Conservation (phyloP, 1,139 yeast species). For the Hansenula sp. region DNA sequence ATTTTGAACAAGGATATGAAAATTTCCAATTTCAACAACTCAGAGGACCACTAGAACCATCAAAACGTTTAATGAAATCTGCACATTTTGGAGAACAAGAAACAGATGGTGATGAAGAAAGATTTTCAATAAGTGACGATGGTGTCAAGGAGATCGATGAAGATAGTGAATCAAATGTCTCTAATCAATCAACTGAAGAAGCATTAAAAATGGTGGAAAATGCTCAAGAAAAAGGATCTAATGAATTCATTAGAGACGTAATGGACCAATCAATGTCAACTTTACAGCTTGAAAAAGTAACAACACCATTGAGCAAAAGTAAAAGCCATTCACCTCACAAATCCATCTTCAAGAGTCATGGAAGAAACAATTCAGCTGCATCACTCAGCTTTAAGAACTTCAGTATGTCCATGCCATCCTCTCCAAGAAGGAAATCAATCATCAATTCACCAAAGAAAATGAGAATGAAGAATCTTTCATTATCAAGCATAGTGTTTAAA, state of each 20-base stretch:
- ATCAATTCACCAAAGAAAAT: constrained; percentile 16
- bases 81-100: neutral
- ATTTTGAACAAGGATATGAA: constrained; percentile 12
- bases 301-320: constrained; percentile 7
- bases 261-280: constrained; percentile 17
- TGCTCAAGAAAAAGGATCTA: constrained; percentile 8
- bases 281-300: constrained; percentile 6
- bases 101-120: neutral
- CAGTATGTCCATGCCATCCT: constrained; percentile 14
- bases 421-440: constrained; percentile 13
- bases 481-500: constrained; percentile 21
- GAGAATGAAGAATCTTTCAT: constrained; percentile 15
- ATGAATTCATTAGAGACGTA: constrained; percentile 11
- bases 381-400: constrained; percentile 8
- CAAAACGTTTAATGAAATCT: neutral
- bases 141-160: constrained; percentile 1
- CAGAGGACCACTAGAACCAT: neutral
- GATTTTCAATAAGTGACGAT: neutral
- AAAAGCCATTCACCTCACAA: constrained; percentile 20
- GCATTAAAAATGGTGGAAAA: constrained; percentile 17
- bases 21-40: constrained; percentile 2
- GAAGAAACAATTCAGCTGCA: constrained; percentile 18
- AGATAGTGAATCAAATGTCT: constrained; percentile 6
- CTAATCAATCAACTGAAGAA: constrained; percentile 13
- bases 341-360: constrained; percentile 17